Evolutionary conservation across 2,329 filamentous ascomycete genomes (phyloP).

Genomic region (Aquanectria penicillioides): DNA sequence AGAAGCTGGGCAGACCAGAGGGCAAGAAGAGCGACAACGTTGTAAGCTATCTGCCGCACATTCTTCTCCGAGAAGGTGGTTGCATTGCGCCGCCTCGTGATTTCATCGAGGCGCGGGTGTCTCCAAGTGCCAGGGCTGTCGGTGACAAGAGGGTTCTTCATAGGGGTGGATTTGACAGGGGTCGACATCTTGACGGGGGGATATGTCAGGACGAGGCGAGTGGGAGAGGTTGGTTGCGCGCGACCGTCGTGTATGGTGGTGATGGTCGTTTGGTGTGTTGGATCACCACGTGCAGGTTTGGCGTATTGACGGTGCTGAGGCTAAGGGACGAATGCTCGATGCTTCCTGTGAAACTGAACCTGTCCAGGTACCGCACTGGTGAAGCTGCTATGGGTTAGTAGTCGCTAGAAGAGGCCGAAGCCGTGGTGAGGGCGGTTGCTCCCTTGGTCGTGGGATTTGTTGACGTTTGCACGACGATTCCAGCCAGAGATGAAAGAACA

Average conservation of each 20-base stretch:
- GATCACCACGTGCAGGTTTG: not conserved
- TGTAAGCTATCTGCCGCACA: constrained; percentile 74
- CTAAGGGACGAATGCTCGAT: not conserved
- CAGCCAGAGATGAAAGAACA: constrained; percentile 24
- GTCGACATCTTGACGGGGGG: constrained; percentile 42
- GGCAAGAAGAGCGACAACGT: constrained; percentile 60
- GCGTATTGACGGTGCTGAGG: constrained; percentile 1
- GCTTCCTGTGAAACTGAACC: constrained; percentile 7
- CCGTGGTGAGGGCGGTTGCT: constrained; percentile 45
- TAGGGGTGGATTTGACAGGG: constrained; percentile 49
- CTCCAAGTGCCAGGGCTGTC: constrained; percentile 85
- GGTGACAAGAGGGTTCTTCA: constrained; percentile 52
- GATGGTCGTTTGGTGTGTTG: constrained; percentile 10
- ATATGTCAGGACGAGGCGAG: not conserved
- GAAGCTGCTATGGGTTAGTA: constrained; percentile 46
- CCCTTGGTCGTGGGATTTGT: constrained; percentile 43
- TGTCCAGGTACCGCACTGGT: not conserved
- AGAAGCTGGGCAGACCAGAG: constrained; percentile 50
- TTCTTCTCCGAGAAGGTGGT: constrained; percentile 84
- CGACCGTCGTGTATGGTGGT: constrained; percentile 5
- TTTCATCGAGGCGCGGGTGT: constrained; percentile 89
- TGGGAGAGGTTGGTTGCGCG: not conserved
- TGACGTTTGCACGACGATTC: constrained; percentile 42
- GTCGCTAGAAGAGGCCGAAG: constrained; percentile 41
- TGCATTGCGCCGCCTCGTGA: constrained; percentile 81